These are phyloP conservation scores for Sporothrix pallida DNA, from an alignment of 2,329 filamentous ascomycete genomes.

Conservation along the genomic window DNA sequence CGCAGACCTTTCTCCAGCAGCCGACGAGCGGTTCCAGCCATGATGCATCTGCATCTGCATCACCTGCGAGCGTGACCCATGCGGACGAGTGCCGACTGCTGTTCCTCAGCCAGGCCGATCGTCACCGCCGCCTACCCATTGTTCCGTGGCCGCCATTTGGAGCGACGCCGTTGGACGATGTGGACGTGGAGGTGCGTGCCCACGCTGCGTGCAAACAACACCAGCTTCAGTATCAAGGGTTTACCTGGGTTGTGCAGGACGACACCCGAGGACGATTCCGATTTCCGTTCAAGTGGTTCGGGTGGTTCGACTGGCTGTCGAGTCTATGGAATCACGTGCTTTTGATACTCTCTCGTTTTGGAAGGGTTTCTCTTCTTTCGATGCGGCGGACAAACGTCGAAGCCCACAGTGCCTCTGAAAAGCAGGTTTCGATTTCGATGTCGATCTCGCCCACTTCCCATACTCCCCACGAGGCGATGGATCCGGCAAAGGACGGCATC, in stretches of 20 bases:
- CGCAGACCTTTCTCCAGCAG: constrained; percentile 42
- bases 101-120: constrained; percentile 40
- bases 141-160: constrained; percentile 45
- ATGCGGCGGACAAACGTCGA: no score
- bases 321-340: constrained; percentile 6
- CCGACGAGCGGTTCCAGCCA: constrained; percentile 39
- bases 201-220: constrained; percentile 42
- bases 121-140: constrained; percentile 39
- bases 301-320: no score
- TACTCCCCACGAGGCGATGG: constrained; percentile 33
- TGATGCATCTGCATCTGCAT: no score
- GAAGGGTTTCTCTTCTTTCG: no score
- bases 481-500: constrained; percentile 36
- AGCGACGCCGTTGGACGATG: constrained; percentile 40
- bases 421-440: no score
- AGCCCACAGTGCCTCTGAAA: background rate
- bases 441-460: no score
- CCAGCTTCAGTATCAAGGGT: constrained; percentile 40
- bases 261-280: constrained; percentile 14
- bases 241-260: constrained; percentile 38
- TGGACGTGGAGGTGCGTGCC: constrained; percentile 42
- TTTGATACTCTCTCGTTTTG: background rate
- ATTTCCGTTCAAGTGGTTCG: no score
- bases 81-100: constrained; percentile 44
- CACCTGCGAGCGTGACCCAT: constrained; percentile 36